Evolutionary conservation across 441 rosid species (phyloP).

Genomic region (Pelargonium australe): DNA sequence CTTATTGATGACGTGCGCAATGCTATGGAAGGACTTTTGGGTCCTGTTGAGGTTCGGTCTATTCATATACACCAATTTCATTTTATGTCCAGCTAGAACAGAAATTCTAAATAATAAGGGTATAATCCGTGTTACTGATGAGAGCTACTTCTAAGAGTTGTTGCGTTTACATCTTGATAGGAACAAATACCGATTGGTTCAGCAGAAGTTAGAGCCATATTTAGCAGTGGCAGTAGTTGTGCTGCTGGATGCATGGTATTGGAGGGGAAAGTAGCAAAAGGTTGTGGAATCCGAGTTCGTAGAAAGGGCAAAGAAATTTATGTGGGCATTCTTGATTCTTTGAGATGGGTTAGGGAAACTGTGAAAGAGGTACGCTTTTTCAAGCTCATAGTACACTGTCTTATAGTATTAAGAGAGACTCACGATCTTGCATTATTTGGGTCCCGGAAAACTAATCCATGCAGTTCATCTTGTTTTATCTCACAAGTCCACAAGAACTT

Average conservation of each 20-base stretch:
- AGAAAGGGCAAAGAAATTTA: conserved; percentile 63
- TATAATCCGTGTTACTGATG: conserved; percentile 17
- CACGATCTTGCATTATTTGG: too few relatives aligned
- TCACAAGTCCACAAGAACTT: too few relatives aligned
- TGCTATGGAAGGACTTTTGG: conserved; percentile 98
- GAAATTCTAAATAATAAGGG: too few relatives aligned
- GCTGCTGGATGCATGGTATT: conserved; percentile 97
- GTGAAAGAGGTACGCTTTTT: conserved; percentile 71
- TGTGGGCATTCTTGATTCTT: conserved; percentile 72
- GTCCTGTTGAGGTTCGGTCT: conserved; percentile 66
- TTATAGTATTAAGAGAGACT: too few relatives aligned
- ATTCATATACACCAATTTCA: conserved; percentile 17
- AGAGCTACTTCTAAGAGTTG: conserved; percentile 14
- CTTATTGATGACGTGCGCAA: conserved; percentile 85
- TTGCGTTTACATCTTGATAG: conserved; percentile 35
- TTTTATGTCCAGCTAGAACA: too few relatives aligned
- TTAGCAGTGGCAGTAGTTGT: conserved; percentile 96
- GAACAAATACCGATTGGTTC: conserved; percentile 79
- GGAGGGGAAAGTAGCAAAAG: conserved; percentile 80
- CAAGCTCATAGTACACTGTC: too few relatives aligned
- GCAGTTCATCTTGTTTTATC: too few relatives aligned
- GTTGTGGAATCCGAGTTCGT: conserved; percentile 70
- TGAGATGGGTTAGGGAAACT: conserved; percentile 79
- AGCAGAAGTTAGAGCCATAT: conserved; percentile 81
- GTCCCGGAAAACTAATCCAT: too few relatives aligned